Evolutionary conservation across 192 early-diverging fungal genomes (phyloP).

Genomic region (Chytriomyces confervae): DNA sequence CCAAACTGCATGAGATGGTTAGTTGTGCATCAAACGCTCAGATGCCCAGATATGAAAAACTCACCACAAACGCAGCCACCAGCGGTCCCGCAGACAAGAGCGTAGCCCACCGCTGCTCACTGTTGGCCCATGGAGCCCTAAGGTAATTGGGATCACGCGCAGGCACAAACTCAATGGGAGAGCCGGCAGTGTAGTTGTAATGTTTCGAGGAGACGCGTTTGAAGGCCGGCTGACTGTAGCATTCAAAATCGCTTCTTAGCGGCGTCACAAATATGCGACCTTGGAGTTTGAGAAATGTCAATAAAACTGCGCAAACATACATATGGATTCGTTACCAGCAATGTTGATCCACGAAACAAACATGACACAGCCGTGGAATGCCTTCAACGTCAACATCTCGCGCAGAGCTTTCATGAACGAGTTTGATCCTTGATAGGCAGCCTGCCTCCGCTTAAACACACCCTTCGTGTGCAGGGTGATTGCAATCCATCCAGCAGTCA

Average conservation of each 20-base stretch:
- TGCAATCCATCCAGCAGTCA: constrained; percentile 45
- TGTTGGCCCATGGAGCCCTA: constrained; percentile 42
- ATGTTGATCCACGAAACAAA: constrained; percentile 51
- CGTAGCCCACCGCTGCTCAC: constrained; percentile 33
- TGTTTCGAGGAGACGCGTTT: constrained; percentile 40
- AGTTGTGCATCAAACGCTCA: too few species aligned
- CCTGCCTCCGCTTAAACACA: constrained; percentile 5
- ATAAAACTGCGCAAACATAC: too few species aligned
- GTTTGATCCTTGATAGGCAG: neutral
- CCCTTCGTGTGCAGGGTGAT: constrained; percentile 44
- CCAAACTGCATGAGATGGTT: too few species aligned
- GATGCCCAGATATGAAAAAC: too few species aligned
- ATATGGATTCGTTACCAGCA: constrained; percentile 3
- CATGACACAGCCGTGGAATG: constrained; percentile 49
- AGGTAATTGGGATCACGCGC: constrained; percentile 38
- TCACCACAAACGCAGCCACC: constrained; percentile 9
- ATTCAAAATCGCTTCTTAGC: constrained; percentile 37
- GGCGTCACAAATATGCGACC: constrained; percentile 46
- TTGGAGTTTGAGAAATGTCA: neutral
- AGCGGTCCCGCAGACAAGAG: neutral
- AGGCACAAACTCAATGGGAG: constrained; percentile 31
- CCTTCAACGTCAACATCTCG: constrained; percentile 44
- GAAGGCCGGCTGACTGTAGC: constrained; percentile 46
- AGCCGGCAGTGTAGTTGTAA: constrained; percentile 20
- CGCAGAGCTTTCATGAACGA: neutral